Conservation (phyloP, 2,329 filamentous ascomycete species). For the Fusarium gaditjirri region DNA sequence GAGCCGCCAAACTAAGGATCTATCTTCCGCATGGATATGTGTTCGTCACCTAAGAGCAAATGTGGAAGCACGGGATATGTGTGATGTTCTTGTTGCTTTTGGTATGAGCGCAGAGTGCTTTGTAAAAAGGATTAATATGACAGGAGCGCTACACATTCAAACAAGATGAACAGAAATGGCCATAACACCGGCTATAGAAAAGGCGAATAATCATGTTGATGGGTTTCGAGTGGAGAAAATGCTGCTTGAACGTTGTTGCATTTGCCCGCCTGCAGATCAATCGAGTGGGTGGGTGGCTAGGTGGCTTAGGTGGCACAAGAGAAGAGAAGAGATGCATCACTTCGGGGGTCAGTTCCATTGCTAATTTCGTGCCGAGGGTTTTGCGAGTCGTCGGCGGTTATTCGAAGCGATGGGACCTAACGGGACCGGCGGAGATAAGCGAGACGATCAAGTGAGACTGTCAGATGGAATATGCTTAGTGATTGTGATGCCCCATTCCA, state of each 20-base stretch:
- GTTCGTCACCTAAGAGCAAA: background rate
- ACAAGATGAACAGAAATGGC: slow-evolving; percentile 15
- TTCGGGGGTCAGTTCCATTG: slow-evolving; percentile 19
- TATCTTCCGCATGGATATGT: background rate
- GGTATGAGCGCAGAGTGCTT: background rate
- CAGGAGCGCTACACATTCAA: slow-evolving; percentile 4
- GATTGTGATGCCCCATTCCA: slow-evolving; percentile 1
- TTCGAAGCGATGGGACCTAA: slow-evolving; percentile 13
- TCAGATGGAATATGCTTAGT: slow-evolving; percentile 4
- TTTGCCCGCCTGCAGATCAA: slow-evolving; percentile 40
- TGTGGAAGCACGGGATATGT: background rate
- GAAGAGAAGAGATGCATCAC: slow-evolving; percentile 34
- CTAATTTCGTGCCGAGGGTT: slow-evolving; percentile 30
- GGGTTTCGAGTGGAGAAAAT: slow-evolving; percentile 37
- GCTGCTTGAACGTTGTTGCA: slow-evolving; percentile 37
- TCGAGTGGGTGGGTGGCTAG: slow-evolving; percentile 34
- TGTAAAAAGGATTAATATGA: background rate
- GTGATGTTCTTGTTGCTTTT: background rate
- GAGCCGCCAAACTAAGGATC: background rate
- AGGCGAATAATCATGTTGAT: slow-evolving; percentile 31
- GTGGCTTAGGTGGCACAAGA: slow-evolving; percentile 41
- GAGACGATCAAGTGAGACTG: slow-evolving; percentile 32
- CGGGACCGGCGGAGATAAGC: slow-evolving; percentile 31
- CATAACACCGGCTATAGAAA: slow-evolving; percentile 8
- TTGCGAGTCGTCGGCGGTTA: slow-evolving; percentile 22